Percentiles rank a stretch among this genome's conserved stretches.
These are phyloP conservation scores for Chlamydomonas reinhardtii DNA, from an alignment of 163 green algal species.

Conservation along the genomic window DNA sequence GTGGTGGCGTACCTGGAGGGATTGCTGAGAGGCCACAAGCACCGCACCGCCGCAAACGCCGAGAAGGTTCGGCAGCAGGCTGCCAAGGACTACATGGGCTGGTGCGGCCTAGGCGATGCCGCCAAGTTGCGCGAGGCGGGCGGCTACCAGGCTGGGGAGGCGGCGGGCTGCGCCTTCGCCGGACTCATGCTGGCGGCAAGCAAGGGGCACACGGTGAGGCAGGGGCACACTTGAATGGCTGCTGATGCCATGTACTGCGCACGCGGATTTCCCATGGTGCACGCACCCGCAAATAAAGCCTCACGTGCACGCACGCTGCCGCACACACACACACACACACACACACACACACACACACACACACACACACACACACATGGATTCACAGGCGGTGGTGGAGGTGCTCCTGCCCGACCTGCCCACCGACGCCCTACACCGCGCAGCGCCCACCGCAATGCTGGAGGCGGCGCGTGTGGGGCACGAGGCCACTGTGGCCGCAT, in stretches of 20 bases:
- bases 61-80: neutral
- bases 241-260: no score
- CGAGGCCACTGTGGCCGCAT: neutral
- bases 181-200: neutral
- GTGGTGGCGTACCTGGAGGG: slow-evolving; percentile 56
- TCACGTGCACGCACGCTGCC: no score
- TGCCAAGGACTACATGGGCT: neutral
- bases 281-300: no score
- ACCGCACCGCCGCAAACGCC: neutral
- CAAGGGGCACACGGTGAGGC: neutral
- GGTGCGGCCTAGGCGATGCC: neutral
- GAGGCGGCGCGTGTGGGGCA: neutral
- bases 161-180: neutral
- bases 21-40: neutral
- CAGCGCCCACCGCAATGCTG: neutral
- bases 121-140: neutral
- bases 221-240: neutral
- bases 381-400: neutral
- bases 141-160: neutral
- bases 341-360: neutral
- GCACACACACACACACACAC: neutral
- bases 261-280: no score
- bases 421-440: no score
- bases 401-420: neutral
- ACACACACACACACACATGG: neutral